Evolutionary conservation across 441 rosid genomes (phyloP), one percentile per base, ranked within the genome.

Genomic region (Gossypium schwendimanii): DNA sequence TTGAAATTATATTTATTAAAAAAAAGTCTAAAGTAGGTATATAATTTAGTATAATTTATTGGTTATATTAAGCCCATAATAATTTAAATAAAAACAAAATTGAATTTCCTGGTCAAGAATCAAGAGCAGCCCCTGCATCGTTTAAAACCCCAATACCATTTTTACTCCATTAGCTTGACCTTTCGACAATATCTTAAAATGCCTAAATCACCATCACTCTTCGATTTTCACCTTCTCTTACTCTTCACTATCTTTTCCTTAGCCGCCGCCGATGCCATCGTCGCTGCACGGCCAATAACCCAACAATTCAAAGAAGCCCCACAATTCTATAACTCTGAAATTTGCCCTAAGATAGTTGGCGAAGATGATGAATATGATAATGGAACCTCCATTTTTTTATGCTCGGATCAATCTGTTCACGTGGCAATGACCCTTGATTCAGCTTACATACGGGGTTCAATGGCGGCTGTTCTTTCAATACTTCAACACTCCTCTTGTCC

Each of bases 401-500:
- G 92, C 74, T 87, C 91, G 10, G 84, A 82, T 41, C 75, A 80
- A 1, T 88, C 92, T 0, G 90, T 94, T 54, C 96, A 94, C 69
- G 91, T 92, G 3, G 96, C 98, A 3, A 91, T 91, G 97, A 92
- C 95, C 26, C 89, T 91, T 3, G 97, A 90, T 77, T 60, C 84
- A 0, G 86, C 91, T 69, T 94, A 91, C 81, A 83, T 94, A 77
- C 96, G 97, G 1, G 98, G 98, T 18, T 94, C 98, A 26, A 80
- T 94, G 91, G 97, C 97, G 0, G 98, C 94, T 20, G 81, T 93
- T 65, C 89, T 91, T 69, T 93, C 97, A 2, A 89, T 88, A 14
- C 86, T 93, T 52, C 97, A 93, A 59, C 98, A 93, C 84, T 85
- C 98, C 8, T 86, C 97, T 9, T 93, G 97, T 52, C 98, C 98